Conservation (phyloP, 805 yeast genomes). For the Candida vartiovaarae region DNA sequence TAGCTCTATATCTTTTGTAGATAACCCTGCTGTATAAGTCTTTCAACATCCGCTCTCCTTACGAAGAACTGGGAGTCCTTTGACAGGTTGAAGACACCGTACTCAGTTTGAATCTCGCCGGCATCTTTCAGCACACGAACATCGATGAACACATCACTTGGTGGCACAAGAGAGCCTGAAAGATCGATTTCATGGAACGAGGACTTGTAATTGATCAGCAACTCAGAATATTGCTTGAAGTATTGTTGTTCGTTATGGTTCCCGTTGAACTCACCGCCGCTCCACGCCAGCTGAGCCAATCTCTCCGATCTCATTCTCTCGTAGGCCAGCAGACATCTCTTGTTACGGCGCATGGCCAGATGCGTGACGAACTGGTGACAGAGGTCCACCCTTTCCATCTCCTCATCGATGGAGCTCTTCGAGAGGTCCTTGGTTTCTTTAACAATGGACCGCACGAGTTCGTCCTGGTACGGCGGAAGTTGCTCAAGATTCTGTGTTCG, state of each 20-base stretch:
- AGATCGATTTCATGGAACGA: conserved; percentile 77
- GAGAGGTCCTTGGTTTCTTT: conserved; percentile 60
- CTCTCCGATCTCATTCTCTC: conserved; percentile 64
- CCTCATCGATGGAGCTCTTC: conserved; percentile 5
- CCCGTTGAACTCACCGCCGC: conserved; percentile 47
- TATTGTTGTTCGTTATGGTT: conserved; percentile 81
- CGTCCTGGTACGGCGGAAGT: conserved; percentile 67
- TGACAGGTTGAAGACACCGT: conserved; percentile 88
- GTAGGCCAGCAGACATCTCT: conserved; percentile 82
- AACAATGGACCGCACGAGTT: conserved; percentile 57
- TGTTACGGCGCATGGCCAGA: conserved; percentile 68
- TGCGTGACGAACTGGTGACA: conserved; percentile 14
- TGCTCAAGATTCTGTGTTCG: conserved; percentile 59
- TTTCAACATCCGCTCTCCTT: conserved; percentile 87
- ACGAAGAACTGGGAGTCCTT: conserved; percentile 94
- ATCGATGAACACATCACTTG: conserved; percentile 85
- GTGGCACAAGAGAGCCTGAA: conserved; percentile 86
- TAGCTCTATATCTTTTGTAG: conserved; percentile 53
- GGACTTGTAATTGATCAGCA: conserved; percentile 71
- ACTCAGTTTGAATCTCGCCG: conserved; percentile 96
- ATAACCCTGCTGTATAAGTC: conserved; percentile 91
- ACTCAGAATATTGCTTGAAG: conserved; percentile 58
- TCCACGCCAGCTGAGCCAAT: conserved; percentile 69
- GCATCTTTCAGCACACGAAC: conserved; percentile 91
- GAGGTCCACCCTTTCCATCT: conserved; percentile 2